phyloP scores from a whole-genome alignment of 1,284 basidiomycete genomes.

The Fomitopsis pinicola region DNA sequence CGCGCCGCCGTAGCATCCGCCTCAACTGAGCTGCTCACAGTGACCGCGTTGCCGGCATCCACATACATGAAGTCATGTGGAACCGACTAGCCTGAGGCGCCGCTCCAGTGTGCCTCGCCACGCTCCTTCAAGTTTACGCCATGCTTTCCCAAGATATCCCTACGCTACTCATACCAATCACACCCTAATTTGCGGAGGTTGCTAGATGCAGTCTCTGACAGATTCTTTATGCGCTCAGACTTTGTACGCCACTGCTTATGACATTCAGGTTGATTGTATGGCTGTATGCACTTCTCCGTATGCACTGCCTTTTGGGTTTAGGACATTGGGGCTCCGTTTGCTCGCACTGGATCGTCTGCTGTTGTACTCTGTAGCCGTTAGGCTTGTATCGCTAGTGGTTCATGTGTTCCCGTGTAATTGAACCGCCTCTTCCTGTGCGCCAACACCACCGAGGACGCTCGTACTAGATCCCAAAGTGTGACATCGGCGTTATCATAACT shows the following conservation, averaged over 20 bases:
- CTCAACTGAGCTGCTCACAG: background rate
- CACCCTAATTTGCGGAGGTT: background rate
- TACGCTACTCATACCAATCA: background rate
- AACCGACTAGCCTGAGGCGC: background rate
- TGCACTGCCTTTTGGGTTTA: background rate
- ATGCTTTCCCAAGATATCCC: background rate
- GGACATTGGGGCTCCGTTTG: background rate
- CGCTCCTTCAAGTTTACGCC: background rate
- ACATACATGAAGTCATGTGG: background rate
- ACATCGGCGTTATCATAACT: too few species aligned
- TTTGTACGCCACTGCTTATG: background rate
- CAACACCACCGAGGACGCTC: too few species aligned
- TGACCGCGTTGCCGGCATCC: background rate
- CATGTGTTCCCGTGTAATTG: background rate
- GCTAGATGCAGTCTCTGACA: background rate
- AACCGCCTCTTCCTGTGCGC: background rate
- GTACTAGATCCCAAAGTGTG: too few species aligned
- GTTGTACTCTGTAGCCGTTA: background rate
- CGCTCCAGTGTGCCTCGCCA: background rate
- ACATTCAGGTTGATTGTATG: background rate
- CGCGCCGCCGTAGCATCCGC: constrained; percentile 45
- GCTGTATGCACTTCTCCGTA: background rate
- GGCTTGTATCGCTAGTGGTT: background rate
- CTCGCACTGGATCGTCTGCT: background rate
- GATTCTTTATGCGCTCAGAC: background rate